phyloP scores from a whole-genome alignment of 148 eudicot genomes.

The Cornus suecica region DNA sequence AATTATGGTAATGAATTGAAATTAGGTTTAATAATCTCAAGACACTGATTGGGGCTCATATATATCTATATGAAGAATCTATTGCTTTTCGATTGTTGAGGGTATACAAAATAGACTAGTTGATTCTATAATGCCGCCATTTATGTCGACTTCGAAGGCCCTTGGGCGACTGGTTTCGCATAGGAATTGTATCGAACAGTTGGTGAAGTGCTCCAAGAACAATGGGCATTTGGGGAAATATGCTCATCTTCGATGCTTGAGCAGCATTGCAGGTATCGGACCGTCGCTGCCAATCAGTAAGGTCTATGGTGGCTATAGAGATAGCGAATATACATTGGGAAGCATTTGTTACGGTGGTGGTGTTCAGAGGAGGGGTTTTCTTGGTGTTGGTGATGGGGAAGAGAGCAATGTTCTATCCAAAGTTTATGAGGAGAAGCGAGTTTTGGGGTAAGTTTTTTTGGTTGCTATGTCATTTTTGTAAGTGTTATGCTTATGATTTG shows the following conservation, averaged over 20 bases:
- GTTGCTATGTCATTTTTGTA: not conserved
- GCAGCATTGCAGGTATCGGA: conserved; percentile 40
- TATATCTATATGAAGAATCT: not conserved
- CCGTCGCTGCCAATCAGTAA: conserved; percentile 20
- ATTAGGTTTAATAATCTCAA: conserved; percentile 2
- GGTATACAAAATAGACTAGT: not conserved
- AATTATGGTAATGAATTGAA: not conserved
- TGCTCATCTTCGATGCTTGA: conserved; percentile 39
- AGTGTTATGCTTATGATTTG: not conserved
- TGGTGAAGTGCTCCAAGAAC: conserved; percentile 17
- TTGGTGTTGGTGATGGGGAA: conserved; percentile 89
- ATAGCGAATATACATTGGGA: conserved; percentile 4
- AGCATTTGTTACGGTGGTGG: not conserved
- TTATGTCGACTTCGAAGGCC: conserved; percentile 44
- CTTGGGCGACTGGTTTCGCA: conserved; percentile 34
- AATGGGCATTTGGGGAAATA: conserved; percentile 14
- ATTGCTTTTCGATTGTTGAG: not conserved
- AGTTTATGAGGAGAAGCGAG: conserved; percentile 65
- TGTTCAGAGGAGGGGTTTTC: conserved; percentile 63
- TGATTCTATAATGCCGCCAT: conserved; percentile 33
- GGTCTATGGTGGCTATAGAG: conserved; percentile 8
- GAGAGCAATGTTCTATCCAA: conserved; percentile 65
- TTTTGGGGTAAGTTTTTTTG: conserved; percentile 58
- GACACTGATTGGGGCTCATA: not conserved
- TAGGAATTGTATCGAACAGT: conserved; percentile 17